Evolutionary conservation across 2,329 filamentous ascomycete species (phyloP), one percentile per base, ranked within the genome.

Genomic region (Karstenula rhodostoma): DNA sequence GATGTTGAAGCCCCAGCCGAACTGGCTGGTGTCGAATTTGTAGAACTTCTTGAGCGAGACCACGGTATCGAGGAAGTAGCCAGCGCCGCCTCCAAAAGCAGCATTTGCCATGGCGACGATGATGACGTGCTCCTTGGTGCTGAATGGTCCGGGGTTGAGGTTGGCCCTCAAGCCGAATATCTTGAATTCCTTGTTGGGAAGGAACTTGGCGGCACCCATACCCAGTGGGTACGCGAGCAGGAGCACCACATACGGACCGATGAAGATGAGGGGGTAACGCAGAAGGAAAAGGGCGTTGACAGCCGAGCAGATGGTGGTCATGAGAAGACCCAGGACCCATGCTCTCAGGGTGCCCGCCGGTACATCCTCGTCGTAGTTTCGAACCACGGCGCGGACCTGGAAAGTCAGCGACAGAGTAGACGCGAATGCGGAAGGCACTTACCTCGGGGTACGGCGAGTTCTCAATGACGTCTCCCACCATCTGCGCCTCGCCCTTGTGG

Each of bases 11-110:
- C 89, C 81, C 70, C 90, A 86, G 12, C 48, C 48, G 19, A 51
- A 51, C 12, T 51, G 48, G 48, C 48, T 51, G 12, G 48, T 51
- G 13, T 51, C 48, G 13, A 51, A 51, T 72, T 89, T 86, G 74
- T 93, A 93, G 70, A 92, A 93, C 19, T 89, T 84, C 19, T 87
- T 79, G 76, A 92, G 89, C 0, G 90, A 90, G 2, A 92, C 81
- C 47, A 93, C 85, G 32, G 92, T 89, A 66, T 93, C 90, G 0
- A 90, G 92, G 0, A 89, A 89, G 67, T 93, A 93, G 3, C 89
- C 88, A 6, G 75, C 68, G n/a, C 70, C 68, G 40, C 48, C 48
- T 51, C 48, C 48, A 12, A 72, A 73, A 5, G 84, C 77, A 67
- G 87, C 86, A 72, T 87, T 88, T 1, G 86, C 87, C 86, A 89